Base-by-base conservation (phyloP, 1,139 yeast genomes). In the Arxiozyma slooffiae region DNA sequence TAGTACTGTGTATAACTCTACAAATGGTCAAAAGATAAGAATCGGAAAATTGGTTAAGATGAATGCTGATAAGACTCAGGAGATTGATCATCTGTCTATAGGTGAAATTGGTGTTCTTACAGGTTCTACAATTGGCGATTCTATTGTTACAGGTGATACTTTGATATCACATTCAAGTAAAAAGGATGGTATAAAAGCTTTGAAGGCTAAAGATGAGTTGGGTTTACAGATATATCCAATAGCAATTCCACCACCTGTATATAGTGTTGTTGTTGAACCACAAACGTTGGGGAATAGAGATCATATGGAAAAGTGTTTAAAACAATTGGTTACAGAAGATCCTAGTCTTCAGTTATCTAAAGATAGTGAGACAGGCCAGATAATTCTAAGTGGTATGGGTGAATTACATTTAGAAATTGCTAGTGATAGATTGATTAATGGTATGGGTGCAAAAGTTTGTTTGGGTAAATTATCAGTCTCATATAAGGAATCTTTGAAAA, bases 371-470 rank as follows among this genome's bases (percentile, higher is more conserved):
- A 73, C 86, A 52, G 96, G 96, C 0, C 97, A 92, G 67, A 82
- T 89, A 0, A 74, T 89, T 30, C 67, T 92, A 38, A 81, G 95
- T 48, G 99, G 98, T 3, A 89, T 92, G 97, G 99, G 97, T 18
- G 96, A 89, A 61, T 72, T 92, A 49, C 98, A 92, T 67, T 74
- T 92, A 50, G 97, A 92, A 58, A 89, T 92, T 57, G 85, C 94
- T 1, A 76, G 77, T 50, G 95, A 88, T 58, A 73, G 97, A 52
- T 74, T 92, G 48, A 70, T 83, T 21, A 79, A 79, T 49, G 96
- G 88, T 55, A 76, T 90, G 76, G 83, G 84, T 63, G 96, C 95
- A 2, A 81, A 82, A 52, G 85, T 86, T 0, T 81, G 82, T 47
- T 75, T 89, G 48, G 89, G 96, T 39, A 82, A 82, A 50, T 85